phyloP scores from a whole-genome alignment of 345 rosid genomes.

The Schrenkiella parvula region DNA sequence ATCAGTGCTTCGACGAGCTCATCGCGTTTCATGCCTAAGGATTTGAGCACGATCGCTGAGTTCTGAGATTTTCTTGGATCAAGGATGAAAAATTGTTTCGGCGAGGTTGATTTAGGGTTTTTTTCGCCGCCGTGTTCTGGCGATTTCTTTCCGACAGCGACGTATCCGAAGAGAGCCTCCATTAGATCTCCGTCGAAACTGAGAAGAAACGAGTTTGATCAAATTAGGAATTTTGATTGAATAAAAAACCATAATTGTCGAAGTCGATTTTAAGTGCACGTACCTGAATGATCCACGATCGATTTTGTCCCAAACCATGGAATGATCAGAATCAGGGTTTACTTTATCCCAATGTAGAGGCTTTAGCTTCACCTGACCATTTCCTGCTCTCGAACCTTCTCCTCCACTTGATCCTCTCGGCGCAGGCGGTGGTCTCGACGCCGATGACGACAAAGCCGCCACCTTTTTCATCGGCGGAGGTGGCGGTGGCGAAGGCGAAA shows the following conservation, averaged over 20 bases:
- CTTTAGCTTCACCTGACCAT: constrained; percentile 62
- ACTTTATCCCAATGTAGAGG: constrained; percentile 94
- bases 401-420: constrained; percentile 33
- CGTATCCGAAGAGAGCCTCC: constrained; percentile 89
- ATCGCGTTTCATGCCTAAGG: constrained; percentile 49
- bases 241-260: background rate
- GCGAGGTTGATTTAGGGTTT: constrained; percentile 12
- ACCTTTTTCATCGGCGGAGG: constrained; percentile 42
- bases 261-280: background rate
- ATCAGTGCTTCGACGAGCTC: constrained; percentile 55
- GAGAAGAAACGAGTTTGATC: background rate
- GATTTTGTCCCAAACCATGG: constrained; percentile 94
- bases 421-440: constrained; percentile 41
- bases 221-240: background rate
- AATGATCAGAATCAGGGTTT: constrained; percentile 52
- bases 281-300: constrained; percentile 82
- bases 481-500: constrained; percentile 42
- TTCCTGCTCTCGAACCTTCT: constrained; percentile 17
- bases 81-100: constrained; percentile 50
- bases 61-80: constrained; percentile 82
- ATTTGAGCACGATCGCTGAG: constrained; percentile 68
- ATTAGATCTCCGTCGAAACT: constrained; percentile 80
- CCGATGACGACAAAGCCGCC: constrained; percentile 21
- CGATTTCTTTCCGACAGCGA: constrained; percentile 51
- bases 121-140: constrained; percentile 21